phyloP scores from a whole-genome alignment of 306 rosid genomes.

The Dicorynia guianensis region DNA sequence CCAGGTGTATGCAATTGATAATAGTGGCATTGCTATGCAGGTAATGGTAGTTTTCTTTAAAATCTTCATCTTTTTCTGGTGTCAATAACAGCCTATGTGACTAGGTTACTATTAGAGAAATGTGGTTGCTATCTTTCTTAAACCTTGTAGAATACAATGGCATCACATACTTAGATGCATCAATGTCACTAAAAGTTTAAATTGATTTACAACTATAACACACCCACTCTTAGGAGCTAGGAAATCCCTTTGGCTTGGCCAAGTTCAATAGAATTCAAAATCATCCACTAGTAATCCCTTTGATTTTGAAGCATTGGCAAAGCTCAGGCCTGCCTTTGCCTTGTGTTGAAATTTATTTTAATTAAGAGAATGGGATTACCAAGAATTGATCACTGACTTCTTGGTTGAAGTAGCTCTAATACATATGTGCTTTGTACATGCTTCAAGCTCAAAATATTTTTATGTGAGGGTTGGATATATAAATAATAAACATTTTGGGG shows the following conservation, averaged over 20 bases:
- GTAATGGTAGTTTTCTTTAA: slow-evolving; percentile 52
- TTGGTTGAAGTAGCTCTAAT: background rate
- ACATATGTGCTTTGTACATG: background rate
- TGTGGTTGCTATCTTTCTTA: background rate
- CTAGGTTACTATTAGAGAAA: background rate
- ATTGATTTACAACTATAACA: too few relatives aligned
- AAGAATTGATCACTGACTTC: background rate
- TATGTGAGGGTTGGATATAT: background rate
- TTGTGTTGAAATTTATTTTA: background rate
- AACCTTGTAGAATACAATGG: background rate
- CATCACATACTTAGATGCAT: background rate
- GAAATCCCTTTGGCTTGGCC: too few relatives aligned
- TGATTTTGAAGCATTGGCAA: background rate
- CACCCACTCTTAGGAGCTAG: too few relatives aligned
- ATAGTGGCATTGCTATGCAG: slow-evolving; percentile 97
- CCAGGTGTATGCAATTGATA: slow-evolving; percentile 98
- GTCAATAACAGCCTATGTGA: background rate
- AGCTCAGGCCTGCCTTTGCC: background rate
- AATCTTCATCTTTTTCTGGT: background rate
- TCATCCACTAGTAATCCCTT: too few relatives aligned
- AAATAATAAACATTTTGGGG: background rate
- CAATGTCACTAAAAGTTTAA: background rate
- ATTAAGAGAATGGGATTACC: background rate
- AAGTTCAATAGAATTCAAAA: too few relatives aligned
- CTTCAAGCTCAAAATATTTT: background rate